Base-by-base conservation (phyloP, 2,329 filamentous ascomycete genomes). In the Penicillium sp. region DNA sequence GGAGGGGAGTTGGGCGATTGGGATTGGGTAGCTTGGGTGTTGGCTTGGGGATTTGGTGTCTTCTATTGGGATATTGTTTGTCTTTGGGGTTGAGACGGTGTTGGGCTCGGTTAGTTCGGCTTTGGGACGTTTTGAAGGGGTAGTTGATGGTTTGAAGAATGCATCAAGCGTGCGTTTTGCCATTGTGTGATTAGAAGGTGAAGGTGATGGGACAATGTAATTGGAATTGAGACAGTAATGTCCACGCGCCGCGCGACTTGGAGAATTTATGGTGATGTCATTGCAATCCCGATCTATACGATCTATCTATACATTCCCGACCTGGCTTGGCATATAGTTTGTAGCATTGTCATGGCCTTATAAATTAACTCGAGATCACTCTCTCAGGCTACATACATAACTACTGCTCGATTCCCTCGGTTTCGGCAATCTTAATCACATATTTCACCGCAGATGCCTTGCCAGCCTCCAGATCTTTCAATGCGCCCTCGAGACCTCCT, bases 361-460 rank as follows among this genome's bases (percentile, higher is more conserved):
- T n/a, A n/a, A n/a, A 28, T n/a, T 14, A 19, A 28, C 12, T 26
- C 8, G 1, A 11, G 10, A 38, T 17, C 6, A 4, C 1, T 36
- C 17, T 28, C 16, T 28, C 22, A 3, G 7, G 7, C 7, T 7
- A 16, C 26, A 35, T 25, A 12, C 14, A n/a, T n/a, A 8, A 25
- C 50, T 49, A 51, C 45, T 55, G 44, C 36, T 54, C 35, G 4
- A 63, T 45, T n/a, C 62, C 61, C 22, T 67, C 63, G 12, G 81
- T 83, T 36, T 84, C 80, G 9, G 61, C 76, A 68, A 85, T 79
- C 58, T 74, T 75, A 63, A 84, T 83, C 0, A 88, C 81, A 73
- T 86, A 88, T 72, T 89, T 89, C 0, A 83, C 76, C 1, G 79
- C 86, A 63, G 82, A 86, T 22, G 82, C 84, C 69, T 82, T 84